Evolutionary conservation across 2,329 filamentous ascomycete genomes (phyloP).

Genomic region (Ophiostoma novo-ulmi): DNA sequence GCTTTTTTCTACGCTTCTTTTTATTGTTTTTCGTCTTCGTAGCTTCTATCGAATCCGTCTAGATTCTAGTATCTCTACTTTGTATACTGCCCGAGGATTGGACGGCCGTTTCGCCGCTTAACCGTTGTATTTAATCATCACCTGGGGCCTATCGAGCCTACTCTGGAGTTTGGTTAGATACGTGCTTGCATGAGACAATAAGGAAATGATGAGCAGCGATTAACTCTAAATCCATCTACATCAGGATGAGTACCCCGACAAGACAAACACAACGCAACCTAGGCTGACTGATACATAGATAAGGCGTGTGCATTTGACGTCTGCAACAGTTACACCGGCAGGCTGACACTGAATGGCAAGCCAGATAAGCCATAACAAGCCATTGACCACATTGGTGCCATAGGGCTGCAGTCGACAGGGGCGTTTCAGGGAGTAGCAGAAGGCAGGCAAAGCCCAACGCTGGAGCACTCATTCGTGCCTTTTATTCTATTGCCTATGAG

Average conservation of each 20-base stretch:
- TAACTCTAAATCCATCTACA: background rate
- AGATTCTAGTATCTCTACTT: too few species aligned
- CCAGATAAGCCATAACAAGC: background rate
- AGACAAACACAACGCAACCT: background rate
- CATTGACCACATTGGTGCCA: background rate
- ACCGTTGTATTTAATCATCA: background rate
- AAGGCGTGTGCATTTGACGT: constrained; percentile 8
- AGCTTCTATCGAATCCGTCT: too few species aligned
- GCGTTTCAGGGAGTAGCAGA: background rate
- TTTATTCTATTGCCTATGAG: too few species aligned
- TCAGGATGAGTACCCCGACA: background rate
- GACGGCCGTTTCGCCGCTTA: background rate
- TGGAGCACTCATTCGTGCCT: too few species aligned
- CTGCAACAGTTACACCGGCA: background rate
- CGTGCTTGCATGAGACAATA: background rate
- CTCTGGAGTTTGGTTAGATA: too few species aligned
- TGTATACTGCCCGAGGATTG: background rate
- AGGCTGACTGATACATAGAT: background rate
- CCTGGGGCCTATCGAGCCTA: too few species aligned
- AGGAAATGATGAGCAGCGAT: background rate
- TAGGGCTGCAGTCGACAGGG: constrained; percentile 10
- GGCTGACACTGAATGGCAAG: background rate
- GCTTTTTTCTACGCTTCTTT: background rate
- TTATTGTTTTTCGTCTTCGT: background rate
- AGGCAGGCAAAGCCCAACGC: too few species aligned